Evolutionary conservation across 352 stramenopile species (phyloP), one percentile per base, ranked within the genome.

Genomic region (Phytophthora sojae): DNA sequence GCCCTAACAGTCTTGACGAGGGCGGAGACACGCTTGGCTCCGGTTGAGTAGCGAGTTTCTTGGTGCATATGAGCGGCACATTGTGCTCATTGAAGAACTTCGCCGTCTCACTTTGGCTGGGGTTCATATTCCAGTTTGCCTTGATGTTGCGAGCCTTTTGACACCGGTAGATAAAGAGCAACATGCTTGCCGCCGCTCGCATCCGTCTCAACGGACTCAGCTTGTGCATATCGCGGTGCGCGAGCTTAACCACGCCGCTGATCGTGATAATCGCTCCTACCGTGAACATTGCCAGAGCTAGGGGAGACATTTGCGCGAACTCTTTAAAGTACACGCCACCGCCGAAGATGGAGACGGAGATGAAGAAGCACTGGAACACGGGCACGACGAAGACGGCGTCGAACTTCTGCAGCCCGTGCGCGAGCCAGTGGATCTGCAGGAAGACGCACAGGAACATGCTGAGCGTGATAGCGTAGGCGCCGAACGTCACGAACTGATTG

Each of bases 321-420:
- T 96, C 88, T 57, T 93, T 90, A 56, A 97, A 97, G 71, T 97
- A 97, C 5, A 97, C 79, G 11, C 90, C 92, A 8, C 92, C 92
- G 7, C 88, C 90, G 44, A 97, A 86, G 53, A 97, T 93, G 21
- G 85, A 93, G n/a, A 95, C 86, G 4, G 93, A 95, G 52, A 95
- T 97, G 76, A 96, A 97, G 71, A 97, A 97, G 57, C 93, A 96
- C 75, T 94, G 86, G 65, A 96, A 95, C 2, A 94, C 82, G 0
- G 89, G 89, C 11, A 96, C 86, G 32, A 97, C 76, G 37, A 97
- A 93, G 8, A 95, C 87, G 2, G 91, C 91, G 71, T 97, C 91
- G 49, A 97, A 97, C 11, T 78, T 76, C 56, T 93, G 80, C 17
- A 97, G 77, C 0, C 90, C 91, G 23, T 86, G 69, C 6, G 93